Evolutionary conservation across 805 yeast species (phyloP), one percentile per base, ranked within the genome.

Genomic region (Zygosaccharomyces rouxii): DNA sequence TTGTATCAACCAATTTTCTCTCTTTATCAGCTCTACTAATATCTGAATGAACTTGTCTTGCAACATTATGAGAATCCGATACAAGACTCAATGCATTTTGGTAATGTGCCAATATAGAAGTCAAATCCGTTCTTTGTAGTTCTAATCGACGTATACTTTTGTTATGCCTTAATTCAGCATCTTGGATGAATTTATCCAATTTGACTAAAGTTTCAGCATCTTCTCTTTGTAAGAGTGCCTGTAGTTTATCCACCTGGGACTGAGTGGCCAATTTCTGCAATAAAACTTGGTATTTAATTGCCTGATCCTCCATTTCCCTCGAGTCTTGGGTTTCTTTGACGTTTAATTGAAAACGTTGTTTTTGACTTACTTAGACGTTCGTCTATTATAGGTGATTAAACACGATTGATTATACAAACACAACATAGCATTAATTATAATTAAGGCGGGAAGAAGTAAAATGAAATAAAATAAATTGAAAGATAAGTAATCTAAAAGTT

Each of bases 1-100:
- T 80, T 38, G 74, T 69, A 44, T 74, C 68, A 13, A 90, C 86
- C 33, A 85, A 76, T 4, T 74, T 70, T 52, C 84, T 79, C 59
- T 90, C 96, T 35, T 71, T 70, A 63, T 89, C 96, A 35, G 87
- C 71, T 2, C 81, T 64, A 48, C 84, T 74, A 49, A 90, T 87
- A 53, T 82, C 79, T 37, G 77, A 77, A 1, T 95, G 84, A 44
- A 90, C 78, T 13, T 77, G 71, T 33, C 75, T 71, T 5, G 96
- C 90, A 47, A 83, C 70, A 41, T 76, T 76, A 43, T 85, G 81
- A 0, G 95, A 84, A 37, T 75, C 71, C 5, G 80, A 69, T 44
- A 87, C 73, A 22, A 79, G 71, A 28, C 72, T 67, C 26, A 78
- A 73, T 49, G 86, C 68, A 2, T 77, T 72, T 43, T 80, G 77